phyloP scores from a whole-genome alignment of 164 flowering plant genomes.

The Tetrastigma voinierianum region DNA sequence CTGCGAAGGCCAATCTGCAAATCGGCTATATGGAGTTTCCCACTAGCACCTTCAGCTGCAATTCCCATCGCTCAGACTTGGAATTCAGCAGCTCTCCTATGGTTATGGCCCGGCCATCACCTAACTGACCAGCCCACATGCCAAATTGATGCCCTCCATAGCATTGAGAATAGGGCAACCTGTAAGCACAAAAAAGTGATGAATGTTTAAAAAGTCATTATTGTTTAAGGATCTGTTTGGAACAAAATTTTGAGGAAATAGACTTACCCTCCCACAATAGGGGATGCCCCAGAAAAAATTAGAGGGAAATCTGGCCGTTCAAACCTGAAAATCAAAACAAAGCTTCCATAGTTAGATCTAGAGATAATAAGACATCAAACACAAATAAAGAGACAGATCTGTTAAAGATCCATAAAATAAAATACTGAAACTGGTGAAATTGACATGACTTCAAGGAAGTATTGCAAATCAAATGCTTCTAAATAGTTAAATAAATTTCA shows the following conservation, averaged over 20 bases:
- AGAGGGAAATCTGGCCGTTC: conserved; percentile 85
- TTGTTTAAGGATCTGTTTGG: not conserved
- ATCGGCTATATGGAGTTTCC: conserved; percentile 98
- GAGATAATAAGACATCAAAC: not conserved
- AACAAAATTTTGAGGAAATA: conserved; percentile 4
- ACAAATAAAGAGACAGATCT: not conserved
- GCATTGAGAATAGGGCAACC: conserved; percentile 93
- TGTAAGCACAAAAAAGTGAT: conserved; percentile 17
- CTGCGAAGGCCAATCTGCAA: conserved; percentile 99
- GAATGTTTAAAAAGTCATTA: not conserved
- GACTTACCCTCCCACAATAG: conserved; percentile 82
- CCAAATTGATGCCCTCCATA: conserved; percentile 99
- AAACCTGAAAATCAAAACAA: conserved; percentile 54
- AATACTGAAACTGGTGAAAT: not conserved
- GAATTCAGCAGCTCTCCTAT: conserved; percentile 87
- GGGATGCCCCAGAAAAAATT: conserved; percentile 77
- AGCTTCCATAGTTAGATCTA: not conserved
- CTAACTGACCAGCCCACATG: conserved; percentile 98
- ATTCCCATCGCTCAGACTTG: conserved; percentile 85
- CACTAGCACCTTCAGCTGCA: conserved; percentile 98
- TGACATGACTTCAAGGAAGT: not conserved
- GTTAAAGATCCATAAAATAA: not conserved
- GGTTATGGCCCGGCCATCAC: conserved; percentile 97
- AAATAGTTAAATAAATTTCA: not conserved
- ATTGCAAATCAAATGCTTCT: not conserved